Conservation (phyloP, 345 rosid genomes). For the Limnanthes douglasii region DNA sequence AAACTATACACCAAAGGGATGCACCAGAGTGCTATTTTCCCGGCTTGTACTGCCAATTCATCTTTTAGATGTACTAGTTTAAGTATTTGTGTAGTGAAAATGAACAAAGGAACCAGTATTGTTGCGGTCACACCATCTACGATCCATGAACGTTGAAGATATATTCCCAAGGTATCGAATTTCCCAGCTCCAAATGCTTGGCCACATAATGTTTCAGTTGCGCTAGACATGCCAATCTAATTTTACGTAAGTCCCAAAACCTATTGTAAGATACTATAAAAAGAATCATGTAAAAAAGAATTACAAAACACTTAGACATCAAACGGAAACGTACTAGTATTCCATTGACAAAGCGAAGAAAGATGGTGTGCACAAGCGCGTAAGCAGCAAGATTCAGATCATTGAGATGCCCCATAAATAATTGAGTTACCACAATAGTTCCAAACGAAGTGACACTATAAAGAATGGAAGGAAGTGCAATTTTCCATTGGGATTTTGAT, state of each 20-base stretch:
- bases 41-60: slow-evolving; percentile 24
- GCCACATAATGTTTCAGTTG: slow-evolving; percentile 46
- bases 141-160: slow-evolving; percentile 44
- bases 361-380: slow-evolving; percentile 29
- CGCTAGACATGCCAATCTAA: slow-evolving; percentile 55
- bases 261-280: too few species aligned
- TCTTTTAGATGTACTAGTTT: slow-evolving; percentile 23
- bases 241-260: too few species aligned
- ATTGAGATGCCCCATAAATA: slow-evolving; percentile 30
- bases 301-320: background rate
- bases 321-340: slow-evolving; percentile 20
- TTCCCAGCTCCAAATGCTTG: slow-evolving; percentile 51
- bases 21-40: slow-evolving; percentile 29
- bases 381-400: slow-evolving; percentile 27
- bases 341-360: slow-evolving; percentile 25
- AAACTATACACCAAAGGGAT: slow-evolving; percentile 29
- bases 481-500: slow-evolving; percentile 43
- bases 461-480: slow-evolving; percentile 40
- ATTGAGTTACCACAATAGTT: slow-evolving; percentile 33
- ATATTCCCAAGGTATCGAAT: slow-evolving; percentile 42
- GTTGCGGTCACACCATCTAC: slow-evolving; percentile 16
- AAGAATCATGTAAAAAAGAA: background rate
- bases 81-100: slow-evolving; percentile 23
- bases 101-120: slow-evolving; percentile 24
- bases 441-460: slow-evolving; percentile 34